Percentiles rank a stretch among this genome's conserved stretches.
phyloP scores from a whole-genome alignment of 495 filamentous ascomycete genomes.

The Apodospora peruviana region DNA sequence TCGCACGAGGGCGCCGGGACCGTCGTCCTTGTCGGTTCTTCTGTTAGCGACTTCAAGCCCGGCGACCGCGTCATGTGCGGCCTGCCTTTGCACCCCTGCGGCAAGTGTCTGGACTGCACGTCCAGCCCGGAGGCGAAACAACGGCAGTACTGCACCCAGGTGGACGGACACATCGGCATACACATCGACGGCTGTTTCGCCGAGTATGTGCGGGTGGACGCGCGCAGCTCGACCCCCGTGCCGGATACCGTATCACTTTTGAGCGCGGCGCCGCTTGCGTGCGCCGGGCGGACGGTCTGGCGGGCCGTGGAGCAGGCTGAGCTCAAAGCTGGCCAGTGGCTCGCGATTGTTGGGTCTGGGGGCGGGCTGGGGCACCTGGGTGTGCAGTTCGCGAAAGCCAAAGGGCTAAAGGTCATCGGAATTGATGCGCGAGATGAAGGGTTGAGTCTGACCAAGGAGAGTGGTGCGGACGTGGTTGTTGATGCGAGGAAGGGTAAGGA shows the following conservation, averaged over 20 bases:
- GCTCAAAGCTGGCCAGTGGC: constrained; percentile 40
- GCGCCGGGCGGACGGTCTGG: constrained; percentile 52
- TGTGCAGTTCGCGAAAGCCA: constrained; percentile 49
- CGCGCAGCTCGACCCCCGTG: constrained; percentile 34
- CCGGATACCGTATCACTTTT: constrained; percentile 44
- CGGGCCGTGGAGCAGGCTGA: constrained; percentile 40
- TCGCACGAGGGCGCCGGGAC: constrained; percentile 58
- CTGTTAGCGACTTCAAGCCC: constrained; percentile 29
- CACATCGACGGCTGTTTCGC: constrained; percentile 46
- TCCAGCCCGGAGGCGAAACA: constrained; percentile 27
- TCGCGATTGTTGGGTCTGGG: constrained; percentile 51
- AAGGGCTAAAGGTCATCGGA: constrained; percentile 47
- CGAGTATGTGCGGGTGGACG: constrained; percentile 48
- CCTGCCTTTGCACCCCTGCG: constrained; percentile 42
- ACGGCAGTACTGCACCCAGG: constrained; percentile 40
- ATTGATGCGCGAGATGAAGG: constrained; percentile 53
- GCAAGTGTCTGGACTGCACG: constrained; percentile 42
- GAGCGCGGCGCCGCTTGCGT: constrained; percentile 51
- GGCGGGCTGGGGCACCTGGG: constrained; percentile 55
- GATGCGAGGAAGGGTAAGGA: constrained; percentile 46
- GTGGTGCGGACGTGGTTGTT: constrained; percentile 45
- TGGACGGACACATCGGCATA: constrained; percentile 35
- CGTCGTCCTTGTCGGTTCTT: constrained; percentile 43
- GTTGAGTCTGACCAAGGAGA: constrained; percentile 34
- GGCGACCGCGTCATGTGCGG: constrained; percentile 50